Evolutionary conservation across 2,329 filamentous ascomycete species (phyloP).

Genomic region (Coleophoma crateriformis): DNA sequence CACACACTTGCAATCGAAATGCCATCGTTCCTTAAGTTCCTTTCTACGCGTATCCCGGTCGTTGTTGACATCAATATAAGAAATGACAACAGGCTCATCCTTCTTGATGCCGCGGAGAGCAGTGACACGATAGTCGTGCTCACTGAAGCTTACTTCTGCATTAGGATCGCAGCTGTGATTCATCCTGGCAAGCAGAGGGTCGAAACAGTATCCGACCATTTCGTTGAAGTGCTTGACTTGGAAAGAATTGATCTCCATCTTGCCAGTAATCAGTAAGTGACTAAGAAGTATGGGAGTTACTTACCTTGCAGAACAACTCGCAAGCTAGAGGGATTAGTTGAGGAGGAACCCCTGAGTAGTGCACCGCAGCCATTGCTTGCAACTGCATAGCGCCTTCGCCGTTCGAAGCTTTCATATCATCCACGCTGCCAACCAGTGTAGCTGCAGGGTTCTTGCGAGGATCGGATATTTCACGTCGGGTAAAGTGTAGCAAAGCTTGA

Average conservation of each 20-base stretch:
- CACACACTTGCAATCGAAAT: conserved; percentile 19
- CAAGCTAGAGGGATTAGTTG: not conserved
- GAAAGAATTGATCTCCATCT: conserved; percentile 58
- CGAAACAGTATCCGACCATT: conserved; percentile 49
- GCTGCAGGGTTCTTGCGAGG: not conserved
- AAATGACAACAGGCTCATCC: conserved; percentile 54
- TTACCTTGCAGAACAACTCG: not conserved
- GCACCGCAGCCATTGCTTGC: not conserved
- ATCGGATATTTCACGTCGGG: not conserved
- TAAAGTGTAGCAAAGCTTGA: not conserved
- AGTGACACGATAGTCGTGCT: conserved; percentile 43
- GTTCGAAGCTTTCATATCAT: not conserved
- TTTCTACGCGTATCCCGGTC: conserved; percentile 4
- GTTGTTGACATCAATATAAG: conserved; percentile 47
- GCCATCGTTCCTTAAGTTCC: conserved; percentile 16
- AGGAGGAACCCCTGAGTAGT: not conserved
- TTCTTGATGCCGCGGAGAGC: conserved; percentile 42
- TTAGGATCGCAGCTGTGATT: conserved; percentile 61
- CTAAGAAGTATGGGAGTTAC: no score
- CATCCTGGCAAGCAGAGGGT: conserved; percentile 42
- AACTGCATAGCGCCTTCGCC: not conserved
- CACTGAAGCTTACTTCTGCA: conserved; percentile 49
- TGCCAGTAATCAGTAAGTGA: not conserved
- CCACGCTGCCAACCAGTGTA: not conserved
- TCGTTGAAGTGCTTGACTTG: conserved; percentile 48